These are phyloP conservation scores for Mycena filopes DNA, from an alignment of 768 basidiomycete genomes.

Conservation along the genomic window DNA sequence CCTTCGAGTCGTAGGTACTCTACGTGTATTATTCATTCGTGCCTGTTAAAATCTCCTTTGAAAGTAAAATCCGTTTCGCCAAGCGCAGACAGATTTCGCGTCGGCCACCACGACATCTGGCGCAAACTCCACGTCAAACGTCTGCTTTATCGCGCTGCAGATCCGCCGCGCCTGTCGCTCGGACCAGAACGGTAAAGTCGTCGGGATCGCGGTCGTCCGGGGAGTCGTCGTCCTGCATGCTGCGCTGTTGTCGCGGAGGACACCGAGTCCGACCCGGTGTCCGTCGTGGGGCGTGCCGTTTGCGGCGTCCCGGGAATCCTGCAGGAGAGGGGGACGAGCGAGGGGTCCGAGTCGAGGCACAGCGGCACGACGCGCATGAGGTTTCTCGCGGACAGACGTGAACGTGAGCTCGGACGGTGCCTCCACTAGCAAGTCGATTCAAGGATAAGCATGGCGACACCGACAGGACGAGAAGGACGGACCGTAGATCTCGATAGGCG, in stretches of 20 bases:
- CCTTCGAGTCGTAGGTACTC: no score
- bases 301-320: slow-evolving; percentile 46
- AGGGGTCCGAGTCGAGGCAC: slow-evolving; percentile 88
- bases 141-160: slow-evolving; percentile 77
- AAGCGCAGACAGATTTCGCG: slow-evolving; percentile 90
- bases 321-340: slow-evolving; percentile 80
- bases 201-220: slow-evolving; percentile 75
- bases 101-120: slow-evolving; percentile 93
- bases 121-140: slow-evolving; percentile 90
- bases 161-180: slow-evolving; percentile 92
- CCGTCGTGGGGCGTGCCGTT: slow-evolving; percentile 20
- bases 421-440: slow-evolving; percentile 62
- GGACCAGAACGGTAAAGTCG: slow-evolving; percentile 95
- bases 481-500: slow-evolving; percentile 92
- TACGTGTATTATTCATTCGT: neutral
- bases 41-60: slow-evolving; percentile 65
- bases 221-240: slow-evolving; percentile 41
- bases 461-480: slow-evolving; percentile 40
- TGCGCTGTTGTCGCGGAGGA: slow-evolving; percentile 28
- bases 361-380: slow-evolving; percentile 84
- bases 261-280: neutral
- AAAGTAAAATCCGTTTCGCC: slow-evolving; percentile 84
- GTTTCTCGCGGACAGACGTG: slow-evolving; percentile 66
- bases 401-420: slow-evolving; percentile 74
- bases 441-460: slow-evolving; percentile 16